Evolutionary conservation across 495 filamentous ascomycete species (phyloP).

Genomic region (Pyronema domesticum): DNA sequence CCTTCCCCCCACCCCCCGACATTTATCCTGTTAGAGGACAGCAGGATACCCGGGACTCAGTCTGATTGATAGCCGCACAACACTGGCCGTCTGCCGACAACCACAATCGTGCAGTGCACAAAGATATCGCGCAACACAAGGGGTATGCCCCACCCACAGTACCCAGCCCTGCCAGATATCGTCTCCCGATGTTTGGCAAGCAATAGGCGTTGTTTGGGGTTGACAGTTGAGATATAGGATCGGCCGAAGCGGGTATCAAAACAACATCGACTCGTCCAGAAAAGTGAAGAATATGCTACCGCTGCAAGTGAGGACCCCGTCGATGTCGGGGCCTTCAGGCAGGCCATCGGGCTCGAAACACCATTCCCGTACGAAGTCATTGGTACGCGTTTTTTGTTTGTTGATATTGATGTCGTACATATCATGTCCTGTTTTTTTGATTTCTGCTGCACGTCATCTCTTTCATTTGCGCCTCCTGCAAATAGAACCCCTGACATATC

Average conservation of each 20-base stretch:
- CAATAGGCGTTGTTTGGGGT: too few species aligned
- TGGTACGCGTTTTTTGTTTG: neutral
- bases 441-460: neutral
- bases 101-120: neutral
- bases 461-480: neutral
- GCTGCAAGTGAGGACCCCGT: neutral
- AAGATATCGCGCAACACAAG: neutral
- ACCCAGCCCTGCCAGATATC: too few species aligned
- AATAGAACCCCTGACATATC: neutral
- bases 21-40: neutral
- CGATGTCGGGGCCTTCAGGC: neutral
- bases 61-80: neutral
- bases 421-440: neutral
- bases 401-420: neutral
- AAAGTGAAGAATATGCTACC: too few species aligned
- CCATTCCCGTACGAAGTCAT: neutral
- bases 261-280: too few species aligned
- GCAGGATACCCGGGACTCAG: neutral
- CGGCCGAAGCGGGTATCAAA: too few species aligned
- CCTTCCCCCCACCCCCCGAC: neutral
- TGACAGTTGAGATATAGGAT: too few species aligned
- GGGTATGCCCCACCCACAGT: neutral
- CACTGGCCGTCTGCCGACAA: neutral
- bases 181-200: too few species aligned
- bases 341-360: neutral